A percentile compares a stretch with the other conserved stretches of the same genome.
phyloP scores from a whole-genome alignment of 2,329 filamentous ascomycete genomes.

The Pseudonectria foliicola region DNA sequence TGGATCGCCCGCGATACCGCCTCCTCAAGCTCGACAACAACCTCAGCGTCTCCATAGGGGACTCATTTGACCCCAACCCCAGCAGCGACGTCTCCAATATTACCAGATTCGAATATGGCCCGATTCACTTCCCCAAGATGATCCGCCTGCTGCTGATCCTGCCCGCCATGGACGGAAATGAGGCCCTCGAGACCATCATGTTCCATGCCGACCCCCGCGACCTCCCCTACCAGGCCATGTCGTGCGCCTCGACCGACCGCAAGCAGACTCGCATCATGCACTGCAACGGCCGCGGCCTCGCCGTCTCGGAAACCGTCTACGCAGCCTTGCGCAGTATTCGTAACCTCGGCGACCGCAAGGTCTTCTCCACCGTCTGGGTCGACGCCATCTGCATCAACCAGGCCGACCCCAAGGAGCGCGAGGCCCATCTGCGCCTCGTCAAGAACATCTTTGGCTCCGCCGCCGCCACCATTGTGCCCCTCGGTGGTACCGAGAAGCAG shows the following conservation, averaged over 20 bases:
- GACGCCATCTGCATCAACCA: conserved; percentile 6
- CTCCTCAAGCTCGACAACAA: no score
- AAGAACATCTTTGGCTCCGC: conserved; percentile 6
- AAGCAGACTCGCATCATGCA: conserved; percentile 2
- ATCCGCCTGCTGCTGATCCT: conserved; percentile 12
- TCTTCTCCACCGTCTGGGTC: conserved; percentile 11
- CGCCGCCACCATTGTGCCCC: conserved; percentile 3
- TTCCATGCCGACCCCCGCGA: conserved; percentile 13
- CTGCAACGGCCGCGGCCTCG: conserved; percentile 8
- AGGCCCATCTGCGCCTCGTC: conserved; percentile 10
- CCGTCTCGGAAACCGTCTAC: conserved; percentile 7
- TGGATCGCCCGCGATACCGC: no score
- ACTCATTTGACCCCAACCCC: conserved; percentile 10
- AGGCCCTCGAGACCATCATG: conserved; percentile 11
- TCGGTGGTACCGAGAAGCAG: conserved; percentile 4
- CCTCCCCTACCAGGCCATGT: conserved; percentile 11
- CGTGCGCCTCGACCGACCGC: conserved; percentile 4
- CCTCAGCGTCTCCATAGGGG: conserved; percentile 9
- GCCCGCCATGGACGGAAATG: conserved; percentile 3
- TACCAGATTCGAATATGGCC: conserved; percentile 8
- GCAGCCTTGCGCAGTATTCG: conserved; percentile 8
- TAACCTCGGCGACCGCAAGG: conserved; percentile 4
- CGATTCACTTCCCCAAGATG: conserved; percentile 7
- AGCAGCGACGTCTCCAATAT: conserved; percentile 3
- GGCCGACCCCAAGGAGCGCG: conserved; percentile 5